Percentiles rank a stretch among this genome's conserved stretches.
Conservation (phyloP, 192 early-diverging fungal genomes). For the Coemansia sp. region DNA sequence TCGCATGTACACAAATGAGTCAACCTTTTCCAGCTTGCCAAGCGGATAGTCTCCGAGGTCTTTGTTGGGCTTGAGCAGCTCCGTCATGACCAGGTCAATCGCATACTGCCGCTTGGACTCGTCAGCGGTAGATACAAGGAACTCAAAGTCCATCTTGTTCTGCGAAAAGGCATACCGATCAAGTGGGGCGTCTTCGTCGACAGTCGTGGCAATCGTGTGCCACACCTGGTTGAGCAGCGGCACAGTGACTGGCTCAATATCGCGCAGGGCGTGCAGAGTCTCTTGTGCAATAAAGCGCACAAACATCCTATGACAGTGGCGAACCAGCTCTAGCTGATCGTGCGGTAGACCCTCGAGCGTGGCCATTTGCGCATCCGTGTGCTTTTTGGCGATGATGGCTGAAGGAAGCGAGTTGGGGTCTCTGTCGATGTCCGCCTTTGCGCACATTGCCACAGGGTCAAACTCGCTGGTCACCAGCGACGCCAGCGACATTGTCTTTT, state of each 20-base stretch:
- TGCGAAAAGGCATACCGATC: constrained; percentile 52
- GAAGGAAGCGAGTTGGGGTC: constrained; percentile 30
- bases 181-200: constrained; percentile 43
- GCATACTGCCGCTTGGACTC: constrained; percentile 32
- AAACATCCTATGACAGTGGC: constrained; percentile 42
- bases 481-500: constrained; percentile 50
- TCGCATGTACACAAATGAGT: constrained; percentile 44
- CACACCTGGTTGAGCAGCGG: constrained; percentile 50
- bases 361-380: constrained; percentile 42
- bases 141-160: constrained; percentile 36
- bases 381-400: constrained; percentile 35
- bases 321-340: constrained; percentile 47
- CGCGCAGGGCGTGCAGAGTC: constrained; percentile 48
- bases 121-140: constrained; percentile 31
- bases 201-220: constrained; percentile 51
- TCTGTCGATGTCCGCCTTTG: background rate
- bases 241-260: constrained; percentile 41
- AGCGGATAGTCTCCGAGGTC: constrained; percentile 15
- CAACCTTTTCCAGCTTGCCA: constrained; percentile 32
- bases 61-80: constrained; percentile 37
- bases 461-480: constrained; percentile 36
- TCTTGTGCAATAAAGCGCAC: constrained; percentile 51
- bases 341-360: constrained; percentile 42
- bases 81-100: constrained; percentile 31
- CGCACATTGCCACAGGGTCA: constrained; percentile 14